phyloP scores from a whole-genome alignment of 2,329 filamentous ascomycete species.

The Penicillium sp. region DNA sequence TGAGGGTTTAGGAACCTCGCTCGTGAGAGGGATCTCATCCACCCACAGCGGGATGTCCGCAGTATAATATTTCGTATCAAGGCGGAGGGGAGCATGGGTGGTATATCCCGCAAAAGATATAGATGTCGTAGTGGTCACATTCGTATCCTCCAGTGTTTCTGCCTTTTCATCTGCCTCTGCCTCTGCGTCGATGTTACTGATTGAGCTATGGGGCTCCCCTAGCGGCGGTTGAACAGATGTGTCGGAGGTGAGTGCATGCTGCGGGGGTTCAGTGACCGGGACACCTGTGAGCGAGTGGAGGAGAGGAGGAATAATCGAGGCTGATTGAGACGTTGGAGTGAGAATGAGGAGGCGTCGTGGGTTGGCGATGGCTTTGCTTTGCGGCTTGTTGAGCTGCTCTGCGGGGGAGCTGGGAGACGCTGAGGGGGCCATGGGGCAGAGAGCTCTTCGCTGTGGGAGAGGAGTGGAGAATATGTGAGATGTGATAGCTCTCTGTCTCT shows the following conservation, averaged over 20 bases:
- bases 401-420: conserved; percentile 3
- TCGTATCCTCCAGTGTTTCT: conserved; percentile 3
- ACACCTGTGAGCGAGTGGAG: conserved; percentile 34
- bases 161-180: background rate
- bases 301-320: conserved; percentile 32
- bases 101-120: conserved; percentile 42
- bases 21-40: conserved; percentile 36
- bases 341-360: conserved; percentile 40
- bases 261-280: conserved; percentile 19
- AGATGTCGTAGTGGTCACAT: conserved; percentile 17
- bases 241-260: conserved; percentile 10
- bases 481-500: too few species aligned
- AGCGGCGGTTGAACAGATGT: background rate
- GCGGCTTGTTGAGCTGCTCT: conserved; percentile 9
- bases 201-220: background rate
- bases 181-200: too few species aligned
- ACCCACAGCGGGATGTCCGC: conserved; percentile 44
- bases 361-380: conserved; percentile 27
- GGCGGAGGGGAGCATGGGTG: conserved; percentile 37
- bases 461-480: too few species aligned
- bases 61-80: conserved; percentile 41
- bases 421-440: conserved; percentile 12
- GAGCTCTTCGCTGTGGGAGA: too few species aligned
- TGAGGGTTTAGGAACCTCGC: background rate
- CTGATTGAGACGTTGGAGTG: conserved; percentile 32